A percentile compares a stretch with the other conserved stretches of the same genome.
phyloP scores from a whole-genome alignment of 75 land plant genomes.

The Selaginella moellendorffii region DNA sequence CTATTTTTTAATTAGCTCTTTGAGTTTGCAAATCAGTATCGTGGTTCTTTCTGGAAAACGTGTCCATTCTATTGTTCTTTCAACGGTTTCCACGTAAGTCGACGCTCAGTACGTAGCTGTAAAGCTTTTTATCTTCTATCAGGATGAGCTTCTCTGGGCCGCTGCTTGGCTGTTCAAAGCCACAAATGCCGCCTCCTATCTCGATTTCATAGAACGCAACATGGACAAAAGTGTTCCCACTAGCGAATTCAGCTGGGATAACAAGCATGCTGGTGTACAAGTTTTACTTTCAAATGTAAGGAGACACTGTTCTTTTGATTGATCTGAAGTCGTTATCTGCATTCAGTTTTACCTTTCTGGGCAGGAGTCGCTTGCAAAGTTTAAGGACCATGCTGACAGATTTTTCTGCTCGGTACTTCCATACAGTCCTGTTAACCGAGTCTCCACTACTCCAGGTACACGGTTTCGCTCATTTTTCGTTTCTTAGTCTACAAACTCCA shows the following conservation, averaged over 20 bases:
- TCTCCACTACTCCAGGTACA: slow-evolving; percentile 53
- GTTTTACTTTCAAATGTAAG: slow-evolving; percentile 21
- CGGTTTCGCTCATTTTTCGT: background rate
- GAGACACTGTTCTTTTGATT: too few relatives aligned
- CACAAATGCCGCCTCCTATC: background rate
- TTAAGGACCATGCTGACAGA: slow-evolving; percentile 48
- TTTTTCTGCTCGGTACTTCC: slow-evolving; percentile 67
- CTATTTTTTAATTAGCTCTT: too few relatives aligned
- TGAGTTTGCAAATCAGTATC: slow-evolving; percentile 35
- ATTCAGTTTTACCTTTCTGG: slow-evolving; percentile 50
- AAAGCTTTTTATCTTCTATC: background rate
- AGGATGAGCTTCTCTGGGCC: slow-evolving; percentile 10
- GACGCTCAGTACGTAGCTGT: background rate
- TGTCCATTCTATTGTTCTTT: slow-evolving; percentile 54
- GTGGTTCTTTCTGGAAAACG: slow-evolving; percentile 22
- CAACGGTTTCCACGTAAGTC: slow-evolving; percentile 35
- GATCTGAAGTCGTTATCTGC: background rate
- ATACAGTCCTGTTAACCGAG: slow-evolving; percentile 32
- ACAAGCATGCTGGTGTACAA: slow-evolving; percentile 29
- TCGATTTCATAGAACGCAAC: slow-evolving; percentile 12
- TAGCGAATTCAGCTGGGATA: slow-evolving; percentile 40
- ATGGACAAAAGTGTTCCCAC: slow-evolving; percentile 9
- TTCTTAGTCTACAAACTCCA: background rate
- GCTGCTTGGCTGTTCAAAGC: slow-evolving; percentile 6
- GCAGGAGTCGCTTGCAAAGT: slow-evolving; percentile 20